These are phyloP conservation scores for Groenewaldozyma salmanticensis DNA, from an alignment of 805 yeast genomes.

Conservation along the genomic window DNA sequence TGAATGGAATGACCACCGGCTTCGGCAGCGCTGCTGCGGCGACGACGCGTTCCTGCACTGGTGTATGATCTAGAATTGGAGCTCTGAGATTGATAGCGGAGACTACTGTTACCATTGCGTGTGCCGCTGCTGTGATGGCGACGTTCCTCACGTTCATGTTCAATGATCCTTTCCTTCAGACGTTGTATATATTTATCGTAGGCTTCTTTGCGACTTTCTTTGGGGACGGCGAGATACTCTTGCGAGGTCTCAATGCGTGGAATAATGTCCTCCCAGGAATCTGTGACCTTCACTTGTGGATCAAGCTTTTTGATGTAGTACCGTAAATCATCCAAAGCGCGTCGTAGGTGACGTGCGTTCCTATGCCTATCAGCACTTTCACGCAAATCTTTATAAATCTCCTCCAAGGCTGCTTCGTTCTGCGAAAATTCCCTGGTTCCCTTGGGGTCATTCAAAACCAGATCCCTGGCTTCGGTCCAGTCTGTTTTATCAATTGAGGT, in stretches of 20 bases:
- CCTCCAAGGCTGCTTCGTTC: slow-evolving; percentile 4
- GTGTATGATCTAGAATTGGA: too few species aligned
- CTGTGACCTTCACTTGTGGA: slow-evolving; percentile 23
- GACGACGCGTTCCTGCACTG: too few species aligned
- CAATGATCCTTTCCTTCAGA: slow-evolving; percentile 20
- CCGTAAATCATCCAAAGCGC: slow-evolving; percentile 25
- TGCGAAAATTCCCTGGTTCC: slow-evolving; percentile 10
- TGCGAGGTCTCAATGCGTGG: slow-evolving; percentile 22
- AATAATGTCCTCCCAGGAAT: slow-evolving; percentile 31
- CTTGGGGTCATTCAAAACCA: slow-evolving; percentile 16
- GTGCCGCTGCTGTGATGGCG: not conserved
- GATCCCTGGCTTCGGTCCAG: not conserved
- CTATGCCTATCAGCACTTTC: slow-evolving; percentile 19
- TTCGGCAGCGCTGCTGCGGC: slow-evolving; percentile 1
- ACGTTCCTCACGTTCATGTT: slow-evolving; percentile 2
- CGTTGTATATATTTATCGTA: slow-evolving; percentile 29
- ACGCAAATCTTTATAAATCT: slow-evolving; percentile 5
- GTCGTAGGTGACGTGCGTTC: slow-evolving; percentile 21
- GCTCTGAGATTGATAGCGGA: slow-evolving; percentile 1
- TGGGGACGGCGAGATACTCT: slow-evolving; percentile 30
- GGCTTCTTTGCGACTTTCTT: slow-evolving; percentile 24
- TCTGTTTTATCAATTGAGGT: slow-evolving; percentile 1
- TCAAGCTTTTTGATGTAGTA: slow-evolving; percentile 22
- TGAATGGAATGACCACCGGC: not conserved
- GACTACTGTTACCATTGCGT: not conserved